phyloP scores from a whole-genome alignment of 371 early-diverging fungal species.

The Rhizopus delemar region DNA sequence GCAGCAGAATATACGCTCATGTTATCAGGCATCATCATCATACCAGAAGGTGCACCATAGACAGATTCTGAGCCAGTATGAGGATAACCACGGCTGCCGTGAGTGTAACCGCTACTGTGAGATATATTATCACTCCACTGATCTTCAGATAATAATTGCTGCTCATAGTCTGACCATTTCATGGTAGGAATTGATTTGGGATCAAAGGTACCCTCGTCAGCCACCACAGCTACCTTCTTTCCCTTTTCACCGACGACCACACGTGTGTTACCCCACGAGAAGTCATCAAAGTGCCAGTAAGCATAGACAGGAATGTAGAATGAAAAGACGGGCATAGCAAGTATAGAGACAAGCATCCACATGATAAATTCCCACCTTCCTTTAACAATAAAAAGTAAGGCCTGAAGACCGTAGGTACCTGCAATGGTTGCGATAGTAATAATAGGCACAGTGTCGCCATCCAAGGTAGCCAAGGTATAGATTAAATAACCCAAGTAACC shows the following conservation, averaged over 20 bases:
- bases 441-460: constrained; percentile 43
- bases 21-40: constrained; percentile 21
- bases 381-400: constrained; percentile 80
- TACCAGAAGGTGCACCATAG: constrained; percentile 8
- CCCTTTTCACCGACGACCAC: constrained; percentile 78
- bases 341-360: constrained; percentile 92
- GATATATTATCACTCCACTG: constrained; percentile 43
- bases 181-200: constrained; percentile 64
- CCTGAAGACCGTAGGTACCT: constrained; percentile 83
- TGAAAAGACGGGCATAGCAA: constrained; percentile 83
- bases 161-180: constrained; percentile 90
- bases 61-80: constrained; percentile 4
- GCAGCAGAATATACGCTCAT: constrained; percentile 25
- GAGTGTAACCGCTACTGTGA: constrained; percentile 34
- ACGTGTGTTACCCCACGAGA: constrained; percentile 98
- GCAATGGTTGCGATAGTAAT: constrained; percentile 69
- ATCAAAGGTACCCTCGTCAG: constrained; percentile 57
- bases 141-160: constrained; percentile 63
- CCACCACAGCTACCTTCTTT: constrained; percentile 57
- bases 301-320: constrained; percentile 84
- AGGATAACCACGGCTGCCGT: constrained; percentile 19
- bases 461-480: constrained; percentile 49
- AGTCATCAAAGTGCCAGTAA: constrained; percentile 98
- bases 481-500: constrained; percentile 81
- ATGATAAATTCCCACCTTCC: constrained; percentile 90